These are phyloP conservation scores for Sclerospora graminicola DNA, from an alignment of 352 stramenopile genomes.

Conservation along the genomic window DNA sequence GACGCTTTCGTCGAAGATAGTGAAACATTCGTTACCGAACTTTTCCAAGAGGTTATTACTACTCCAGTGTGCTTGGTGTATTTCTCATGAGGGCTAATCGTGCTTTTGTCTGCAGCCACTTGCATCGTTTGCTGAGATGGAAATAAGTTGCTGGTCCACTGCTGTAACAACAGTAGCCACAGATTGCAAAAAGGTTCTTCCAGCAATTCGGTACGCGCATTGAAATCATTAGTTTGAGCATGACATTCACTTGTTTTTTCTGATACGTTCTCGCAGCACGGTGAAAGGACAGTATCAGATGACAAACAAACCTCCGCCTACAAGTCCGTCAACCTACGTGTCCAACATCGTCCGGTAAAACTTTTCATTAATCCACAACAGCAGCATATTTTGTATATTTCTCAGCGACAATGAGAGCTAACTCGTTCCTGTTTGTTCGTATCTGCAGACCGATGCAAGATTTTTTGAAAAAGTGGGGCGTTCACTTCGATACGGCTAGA, in stretches of 20 bases:
- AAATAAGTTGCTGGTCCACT: conserved; percentile 53
- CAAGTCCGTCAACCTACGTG: conserved; percentile 59
- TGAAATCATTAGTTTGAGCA: background rate
- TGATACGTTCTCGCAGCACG: conserved; percentile 23
- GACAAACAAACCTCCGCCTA: conserved; percentile 79
- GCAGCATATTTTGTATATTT: no score
- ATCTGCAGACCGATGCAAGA: conserved; percentile 43
- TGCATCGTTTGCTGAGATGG: conserved; percentile 26
- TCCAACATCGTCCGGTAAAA: conserved; percentile 57
- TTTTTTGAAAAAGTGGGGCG: conserved; percentile 67
- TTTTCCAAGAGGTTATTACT: conserved; percentile 29
- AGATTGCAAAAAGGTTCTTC: conserved; percentile 82
- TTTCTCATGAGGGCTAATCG: background rate
- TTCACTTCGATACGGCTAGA: conserved; percentile 30
- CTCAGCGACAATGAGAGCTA: background rate
- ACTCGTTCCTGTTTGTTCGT: background rate
- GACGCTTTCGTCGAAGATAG: conserved; percentile 34
- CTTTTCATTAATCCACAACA: background rate
- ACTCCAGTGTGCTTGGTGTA: background rate
- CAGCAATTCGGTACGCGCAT: conserved; percentile 50
- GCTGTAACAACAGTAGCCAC: conserved; percentile 48
- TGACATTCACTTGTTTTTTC: background rate
- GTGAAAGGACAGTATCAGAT: conserved; percentile 87
- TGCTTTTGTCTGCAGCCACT: conserved; percentile 25
- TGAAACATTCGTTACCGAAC: conserved; percentile 33